Percentiles rank a stretch among this genome's conserved stretches.
Conservation (phyloP, 2,329 filamentous ascomycete genomes). For the Ceratocystis ficicola region DNA sequence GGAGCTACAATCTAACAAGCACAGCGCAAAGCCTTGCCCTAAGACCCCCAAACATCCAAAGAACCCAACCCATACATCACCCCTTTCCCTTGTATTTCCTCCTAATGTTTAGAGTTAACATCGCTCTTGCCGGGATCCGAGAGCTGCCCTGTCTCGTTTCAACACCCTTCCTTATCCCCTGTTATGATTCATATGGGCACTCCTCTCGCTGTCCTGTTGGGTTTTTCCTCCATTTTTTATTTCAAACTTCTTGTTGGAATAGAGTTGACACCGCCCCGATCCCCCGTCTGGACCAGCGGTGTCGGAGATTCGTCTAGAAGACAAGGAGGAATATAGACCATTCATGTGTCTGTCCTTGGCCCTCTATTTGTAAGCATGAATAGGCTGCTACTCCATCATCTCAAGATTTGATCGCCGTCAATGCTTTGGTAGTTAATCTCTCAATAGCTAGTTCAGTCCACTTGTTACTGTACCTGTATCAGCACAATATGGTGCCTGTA, state of each 20-base stretch:
- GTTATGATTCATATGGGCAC: not conserved
- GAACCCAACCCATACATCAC: not conserved
- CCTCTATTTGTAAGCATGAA: not conserved
- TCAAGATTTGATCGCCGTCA: not conserved
- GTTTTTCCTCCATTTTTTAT: not conserved
- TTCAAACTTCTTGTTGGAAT: not conserved
- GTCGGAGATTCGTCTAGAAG: not conserved
- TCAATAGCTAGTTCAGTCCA: not conserved
- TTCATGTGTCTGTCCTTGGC: not conserved
- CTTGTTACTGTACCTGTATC: not conserved
- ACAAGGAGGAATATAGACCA: not conserved
- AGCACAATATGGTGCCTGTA: not conserved
- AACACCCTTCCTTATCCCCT: not conserved
- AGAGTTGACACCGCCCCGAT: no score
- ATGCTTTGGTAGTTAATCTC: not conserved
- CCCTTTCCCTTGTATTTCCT: not conserved
- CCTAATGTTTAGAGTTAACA: not conserved
- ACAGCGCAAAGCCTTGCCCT: not conserved
- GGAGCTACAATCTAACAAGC: not conserved
- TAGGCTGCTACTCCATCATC: not conserved
- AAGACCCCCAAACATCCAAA: not conserved
- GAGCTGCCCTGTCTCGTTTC: not conserved
- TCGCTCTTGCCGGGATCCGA: slow-evolving; percentile 4
- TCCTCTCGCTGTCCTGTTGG: not conserved
- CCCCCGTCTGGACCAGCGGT: not conserved